phyloP scores from a whole-genome alignment of 768 basidiomycete genomes.

The Pleurotus salmoneostramineus region DNA sequence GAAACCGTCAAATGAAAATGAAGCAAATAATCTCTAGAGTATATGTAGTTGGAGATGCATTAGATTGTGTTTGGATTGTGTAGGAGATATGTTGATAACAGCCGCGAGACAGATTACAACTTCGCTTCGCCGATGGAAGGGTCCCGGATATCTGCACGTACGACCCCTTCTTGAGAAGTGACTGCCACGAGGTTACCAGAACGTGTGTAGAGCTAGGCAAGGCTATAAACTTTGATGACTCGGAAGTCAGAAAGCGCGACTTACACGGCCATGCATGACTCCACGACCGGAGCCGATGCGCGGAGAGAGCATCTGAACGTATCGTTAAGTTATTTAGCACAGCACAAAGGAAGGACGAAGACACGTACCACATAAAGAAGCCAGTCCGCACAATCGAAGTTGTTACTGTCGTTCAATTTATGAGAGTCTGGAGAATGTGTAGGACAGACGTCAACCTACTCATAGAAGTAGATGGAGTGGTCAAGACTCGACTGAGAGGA shows the following conservation, averaged over 20 bases:
- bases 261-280: slow-evolving; percentile 67
- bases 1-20: too few relatives aligned
- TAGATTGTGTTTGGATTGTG: too few relatives aligned
- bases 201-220: slow-evolving; percentile 49
- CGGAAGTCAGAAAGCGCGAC: slow-evolving; percentile 14
- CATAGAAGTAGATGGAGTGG: slow-evolving; percentile 78
- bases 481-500: slow-evolving; percentile 61
- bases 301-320: slow-evolving; percentile 58
- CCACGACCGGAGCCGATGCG: slow-evolving; percentile 63
- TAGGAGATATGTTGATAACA: not conserved
- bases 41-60: too few relatives aligned
- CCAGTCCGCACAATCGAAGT: slow-evolving; percentile 79
- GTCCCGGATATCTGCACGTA: slow-evolving; percentile 53
- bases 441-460: slow-evolving; percentile 34
- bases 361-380: slow-evolving; percentile 71
- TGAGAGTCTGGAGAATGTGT: not conserved
- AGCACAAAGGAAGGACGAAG: slow-evolving; percentile 3
- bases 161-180: slow-evolving; percentile 76
- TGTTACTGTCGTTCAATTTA: slow-evolving; percentile 40
- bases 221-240: not conserved
- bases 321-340: not conserved
- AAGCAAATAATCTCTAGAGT: too few relatives aligned
- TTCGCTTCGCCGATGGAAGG: slow-evolving; percentile 30
- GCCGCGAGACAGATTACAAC: slow-evolving; percentile 21
- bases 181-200: slow-evolving; percentile 67